These are phyloP conservation scores for Vanrija sp. DNA, from an alignment of 1,284 basidiomycete species.

Conservation along the genomic window DNA sequence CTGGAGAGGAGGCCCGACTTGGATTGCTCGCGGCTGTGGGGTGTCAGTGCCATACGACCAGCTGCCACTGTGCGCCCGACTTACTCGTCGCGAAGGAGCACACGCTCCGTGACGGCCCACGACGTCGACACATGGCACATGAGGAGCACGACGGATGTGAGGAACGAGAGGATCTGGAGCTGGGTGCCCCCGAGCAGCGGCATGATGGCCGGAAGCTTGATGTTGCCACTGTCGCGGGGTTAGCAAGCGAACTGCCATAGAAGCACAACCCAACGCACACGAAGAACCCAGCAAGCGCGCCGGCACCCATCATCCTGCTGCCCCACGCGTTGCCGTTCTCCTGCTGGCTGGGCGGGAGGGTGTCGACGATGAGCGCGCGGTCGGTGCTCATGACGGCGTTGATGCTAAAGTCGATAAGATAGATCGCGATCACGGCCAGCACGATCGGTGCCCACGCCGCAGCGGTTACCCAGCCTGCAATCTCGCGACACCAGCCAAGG, in stretches of 20 bases:
- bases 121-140: conserved; percentile 56
- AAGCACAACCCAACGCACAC: conserved; percentile 58
- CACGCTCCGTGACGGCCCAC: conserved; percentile 68
- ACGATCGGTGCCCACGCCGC: conserved; percentile 52
- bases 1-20: conserved; percentile 32
- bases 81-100: conserved; percentile 58
- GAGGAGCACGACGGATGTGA: conserved; percentile 52
- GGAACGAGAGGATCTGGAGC: conserved; percentile 62
- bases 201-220: conserved; percentile 63
- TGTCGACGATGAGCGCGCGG: conserved; percentile 53
- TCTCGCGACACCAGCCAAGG: conserved; percentile 74
- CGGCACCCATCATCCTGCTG: conserved; percentile 77
- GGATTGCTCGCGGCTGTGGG: conserved; percentile 43
- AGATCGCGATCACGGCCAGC: conserved; percentile 80
- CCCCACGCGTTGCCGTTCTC: conserved; percentile 92
- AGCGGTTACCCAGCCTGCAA: conserved; percentile 61
- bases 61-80: conserved; percentile 8
- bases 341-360: conserved; percentile 61
- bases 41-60: not conserved
- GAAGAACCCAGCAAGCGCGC: conserved; percentile 79
- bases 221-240: conserved; percentile 55
- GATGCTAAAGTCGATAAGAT: conserved; percentile 84
- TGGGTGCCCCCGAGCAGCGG: conserved; percentile 68
- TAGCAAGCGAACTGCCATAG: no score
- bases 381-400: conserved; percentile 63